Conservation (phyloP, 148 eudicot species). For the Salicornia ramosissima region DNA sequence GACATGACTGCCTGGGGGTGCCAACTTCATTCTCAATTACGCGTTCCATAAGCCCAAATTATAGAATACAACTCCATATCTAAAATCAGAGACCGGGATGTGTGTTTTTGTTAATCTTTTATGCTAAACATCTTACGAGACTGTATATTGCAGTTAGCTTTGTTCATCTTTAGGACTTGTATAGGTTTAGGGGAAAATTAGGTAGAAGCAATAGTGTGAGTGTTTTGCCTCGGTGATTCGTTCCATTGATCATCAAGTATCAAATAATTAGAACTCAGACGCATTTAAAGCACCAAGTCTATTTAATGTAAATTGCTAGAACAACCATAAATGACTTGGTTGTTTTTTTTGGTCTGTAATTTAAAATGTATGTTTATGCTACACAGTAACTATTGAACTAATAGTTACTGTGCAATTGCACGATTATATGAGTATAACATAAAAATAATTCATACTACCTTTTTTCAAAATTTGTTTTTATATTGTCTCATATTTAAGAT, state of each 20-base stretch:
- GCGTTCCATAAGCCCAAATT: not conserved
- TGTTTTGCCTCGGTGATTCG: not conserved
- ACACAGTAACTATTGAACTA: not conserved
- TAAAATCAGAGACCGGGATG: not conserved
- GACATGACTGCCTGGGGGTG: constrained; percentile 19
- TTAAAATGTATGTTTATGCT: not conserved
- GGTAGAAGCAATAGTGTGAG: constrained; percentile 20
- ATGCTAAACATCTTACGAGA: not conserved
- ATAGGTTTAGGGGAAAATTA: constrained; percentile 24
- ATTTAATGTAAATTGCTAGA: constrained; percentile 8
- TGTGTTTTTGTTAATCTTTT: not conserved
- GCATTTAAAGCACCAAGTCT: constrained; percentile 7
- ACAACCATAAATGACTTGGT: constrained; percentile 6
- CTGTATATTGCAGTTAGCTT: constrained; percentile 9
- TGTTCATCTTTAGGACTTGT: constrained; percentile 8
- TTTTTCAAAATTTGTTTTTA: too few relatives aligned
- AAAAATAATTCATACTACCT: not conserved
- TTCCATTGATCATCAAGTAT: not conserved
- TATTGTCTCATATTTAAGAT: too few relatives aligned
- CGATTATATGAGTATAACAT: not conserved
- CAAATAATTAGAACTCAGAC: not conserved
- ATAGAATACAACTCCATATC: not conserved
- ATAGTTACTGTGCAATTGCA: not conserved
- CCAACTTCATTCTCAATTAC: constrained; percentile 1
- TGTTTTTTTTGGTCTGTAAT: not conserved